Base-by-base conservation (phyloP, 768 basidiomycete species). In the Neoboletus magnificus region DNA sequence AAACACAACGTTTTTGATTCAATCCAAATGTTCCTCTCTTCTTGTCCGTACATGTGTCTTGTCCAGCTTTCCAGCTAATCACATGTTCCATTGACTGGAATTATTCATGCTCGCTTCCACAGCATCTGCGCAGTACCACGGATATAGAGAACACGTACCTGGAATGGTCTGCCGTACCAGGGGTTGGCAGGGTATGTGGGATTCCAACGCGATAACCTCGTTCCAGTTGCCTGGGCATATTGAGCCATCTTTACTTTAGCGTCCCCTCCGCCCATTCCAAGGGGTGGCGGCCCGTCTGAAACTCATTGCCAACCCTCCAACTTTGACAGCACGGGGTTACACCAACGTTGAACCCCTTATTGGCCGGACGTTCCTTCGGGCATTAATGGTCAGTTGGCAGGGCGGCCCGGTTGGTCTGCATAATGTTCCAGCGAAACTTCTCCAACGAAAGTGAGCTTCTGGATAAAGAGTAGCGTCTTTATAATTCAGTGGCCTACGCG, bases 401-500 rank as follows among this genome's bases (percentile, higher is more conserved):
- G 35, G 25, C 40, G 27, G 39, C 47, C 10, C 0, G 42, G 51
- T 64, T 18, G 42, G 20, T 22, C 9, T 12, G n/a, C 10, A 39
- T 5, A 4, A n/a, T 39, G 1, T 23, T 56, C 55, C 50, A 22
- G 4, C 3, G 23, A 23, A 20, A 7, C n/a, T 50, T 47, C 45
- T n/a, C 13, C 0, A n/a, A n/a, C n/a, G 33, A 27, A 43, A 13
- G 30, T 3, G 3, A 9, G 16, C 6, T n/a, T 6, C 2, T 11
- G 30, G 2, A 61, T 63, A 64, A 65, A 65, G 58, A 59, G 41
- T 52, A 29, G 25, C n/a, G 43, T 22, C 25, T 9, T 2, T 18
- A 6, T 40, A 11, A 9, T 42, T 16, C 18, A 25, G 5, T 25
- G 20, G 1, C 8, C 1, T 9, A 6, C 43, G 33, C 13, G 15